Percentiles rank a stretch among this genome's conserved stretches.
phyloP scores from a whole-genome alignment of 345 rosid species.

The Camelina sativa region DNA sequence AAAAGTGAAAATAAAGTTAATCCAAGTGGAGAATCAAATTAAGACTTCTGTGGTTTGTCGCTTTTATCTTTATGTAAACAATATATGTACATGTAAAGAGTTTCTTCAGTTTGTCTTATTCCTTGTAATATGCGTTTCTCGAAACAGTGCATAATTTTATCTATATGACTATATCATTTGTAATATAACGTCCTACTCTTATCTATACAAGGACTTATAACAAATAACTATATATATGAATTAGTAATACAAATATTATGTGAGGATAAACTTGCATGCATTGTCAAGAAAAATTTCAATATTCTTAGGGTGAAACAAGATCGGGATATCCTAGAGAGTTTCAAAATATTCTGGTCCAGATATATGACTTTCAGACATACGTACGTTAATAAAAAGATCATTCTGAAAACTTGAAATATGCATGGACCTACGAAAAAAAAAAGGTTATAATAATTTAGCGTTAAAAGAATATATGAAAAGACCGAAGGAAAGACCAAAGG shows the following conservation, averaged over 20 bases:
- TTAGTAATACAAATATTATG: neutral
- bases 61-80: neutral
- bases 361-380: neutral
- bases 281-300: neutral
- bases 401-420: neutral
- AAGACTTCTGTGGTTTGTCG: neutral
- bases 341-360: neutral
- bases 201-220: no score
- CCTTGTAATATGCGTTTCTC: neutral
- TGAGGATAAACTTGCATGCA: neutral
- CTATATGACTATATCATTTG: neutral
- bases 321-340: neutral
- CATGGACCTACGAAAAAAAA: slow-evolving; percentile 26
- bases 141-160: neutral
- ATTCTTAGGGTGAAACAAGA: neutral
- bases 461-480: slow-evolving; percentile 41
- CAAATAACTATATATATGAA: neutral
- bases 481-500: slow-evolving; percentile 42
- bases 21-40: slow-evolving; percentile 24
- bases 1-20: neutral
- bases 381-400: neutral
- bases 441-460: slow-evolving; percentile 25
- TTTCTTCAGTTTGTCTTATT: neutral
- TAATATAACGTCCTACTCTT: no score
- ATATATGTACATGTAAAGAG: neutral